Base-by-base conservation (phyloP, 805 yeast species). In the Barnettozyma populi region DNA sequence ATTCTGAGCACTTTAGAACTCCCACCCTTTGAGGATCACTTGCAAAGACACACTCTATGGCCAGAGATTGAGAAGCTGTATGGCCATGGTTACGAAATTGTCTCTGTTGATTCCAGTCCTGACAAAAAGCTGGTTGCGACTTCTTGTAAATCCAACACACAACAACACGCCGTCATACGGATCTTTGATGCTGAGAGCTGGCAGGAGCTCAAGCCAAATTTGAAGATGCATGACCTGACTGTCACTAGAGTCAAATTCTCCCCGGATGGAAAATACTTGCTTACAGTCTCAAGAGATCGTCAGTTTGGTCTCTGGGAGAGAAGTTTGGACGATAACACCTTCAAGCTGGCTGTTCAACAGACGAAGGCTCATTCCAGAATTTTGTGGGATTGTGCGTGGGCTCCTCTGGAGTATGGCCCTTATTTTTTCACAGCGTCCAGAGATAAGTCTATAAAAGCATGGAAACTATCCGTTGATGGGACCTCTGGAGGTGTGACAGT, bases 61-160 rank as follows among this genome's bases (percentile, higher is more conserved):
- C 99, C 99, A 0, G 99, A 94, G 62, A 70, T 84, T 47, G 99
- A 94, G 59, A 94, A 94, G 63, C 67, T 94, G 39, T 94, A 94
- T 60, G 99, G 99, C 0, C 99, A 94, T 64, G 99, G 99, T 8
- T 95, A 89, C 66, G 99, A 95, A 63, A 80, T 90, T 35, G 80
- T 89, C 0, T 76, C 92, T 40, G 74, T 90, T 36, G 95, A 86
- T 45, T 76, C 82, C 1, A 79, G 89, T 8, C 80, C 83, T 5
- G 81, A 77, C 56, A 76, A 79, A 13, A 62, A 68, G 34, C 63
- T 84, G 23, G 74, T 94, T 39, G 97, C 97, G 2, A 81, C 95
- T 8, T 86, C 97, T n/a, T 92, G 97, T 70, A 78, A 84, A 51
- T 90, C 98, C 4, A 92, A 92, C 64, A 78, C 81, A 7, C 77